Conservation (phyloP, 2,329 filamentous ascomycete species). For the Dichotomopilus funicola region DNA sequence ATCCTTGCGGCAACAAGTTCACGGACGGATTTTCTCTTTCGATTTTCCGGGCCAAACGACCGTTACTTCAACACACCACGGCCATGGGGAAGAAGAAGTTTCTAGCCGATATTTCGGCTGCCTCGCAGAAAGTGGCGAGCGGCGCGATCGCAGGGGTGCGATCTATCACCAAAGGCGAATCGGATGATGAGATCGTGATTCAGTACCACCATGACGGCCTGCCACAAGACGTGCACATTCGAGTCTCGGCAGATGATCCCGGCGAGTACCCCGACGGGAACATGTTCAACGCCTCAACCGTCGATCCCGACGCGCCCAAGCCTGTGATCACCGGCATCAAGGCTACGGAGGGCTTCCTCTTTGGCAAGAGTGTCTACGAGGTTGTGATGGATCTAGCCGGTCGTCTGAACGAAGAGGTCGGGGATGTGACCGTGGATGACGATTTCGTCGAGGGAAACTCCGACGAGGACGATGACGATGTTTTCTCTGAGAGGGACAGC, state of each 20-base stretch:
- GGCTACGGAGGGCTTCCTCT: conserved; percentile 37
- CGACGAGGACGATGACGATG: conserved; percentile 21
- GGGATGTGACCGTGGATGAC: conserved; percentile 18
- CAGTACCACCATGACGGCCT: conserved; percentile 35
- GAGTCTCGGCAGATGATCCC: conserved; percentile 31
- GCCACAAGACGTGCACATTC: conserved; percentile 30
- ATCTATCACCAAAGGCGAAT: conserved; percentile 53
- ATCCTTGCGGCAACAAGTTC: too few relatives aligned
- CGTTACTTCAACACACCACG: background rate
- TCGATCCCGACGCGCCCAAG: conserved; percentile 30
- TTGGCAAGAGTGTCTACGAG: conserved; percentile 40
- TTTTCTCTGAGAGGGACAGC: too few relatives aligned
- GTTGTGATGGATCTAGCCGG: conserved; percentile 41
- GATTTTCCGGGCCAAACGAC: too few relatives aligned
- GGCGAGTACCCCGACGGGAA: conserved; percentile 34
- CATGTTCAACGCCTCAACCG: conserved; percentile 39
- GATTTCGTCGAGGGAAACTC: conserved; percentile 15
- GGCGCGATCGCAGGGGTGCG: conserved; percentile 42
- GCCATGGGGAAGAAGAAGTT: conserved; percentile 62
- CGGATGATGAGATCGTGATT: conserved; percentile 68
- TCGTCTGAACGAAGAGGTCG: conserved; percentile 26
- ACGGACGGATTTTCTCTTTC: too few relatives aligned
- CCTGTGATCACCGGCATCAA: conserved; percentile 34
- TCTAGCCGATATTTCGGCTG: conserved; percentile 47
- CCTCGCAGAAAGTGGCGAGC: conserved; percentile 32